Conservation (phyloP, 2,329 filamentous ascomycete species). For the Helotiales sp. region DNA sequence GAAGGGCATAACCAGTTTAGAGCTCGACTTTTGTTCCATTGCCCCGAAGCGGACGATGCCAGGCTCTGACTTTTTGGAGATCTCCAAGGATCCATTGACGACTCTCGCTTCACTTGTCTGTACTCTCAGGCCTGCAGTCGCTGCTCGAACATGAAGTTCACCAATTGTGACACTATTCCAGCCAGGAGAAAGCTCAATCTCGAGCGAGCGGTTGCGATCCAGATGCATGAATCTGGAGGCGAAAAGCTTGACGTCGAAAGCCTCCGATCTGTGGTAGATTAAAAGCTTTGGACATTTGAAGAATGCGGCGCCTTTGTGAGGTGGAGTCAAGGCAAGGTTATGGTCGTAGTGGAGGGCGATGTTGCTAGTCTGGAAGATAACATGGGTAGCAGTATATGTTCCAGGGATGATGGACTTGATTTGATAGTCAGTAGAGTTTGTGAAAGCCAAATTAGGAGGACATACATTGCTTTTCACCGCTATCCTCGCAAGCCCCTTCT, state of each 20-base stretch:
- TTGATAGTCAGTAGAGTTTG: slow-evolving; percentile 32
- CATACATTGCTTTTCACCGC: slow-evolving; percentile 47
- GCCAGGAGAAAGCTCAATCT: slow-evolving; percentile 71
- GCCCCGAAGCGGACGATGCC: slow-evolving; percentile 52
- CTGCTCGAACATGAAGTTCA: slow-evolving; percentile 62
- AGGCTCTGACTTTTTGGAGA: slow-evolving; percentile 52
- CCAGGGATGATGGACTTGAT: slow-evolving; percentile 65
- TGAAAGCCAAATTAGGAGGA: background rate
- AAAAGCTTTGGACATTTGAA: slow-evolving; percentile 62
- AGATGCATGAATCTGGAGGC: slow-evolving; percentile 74
- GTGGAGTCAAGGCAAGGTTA: slow-evolving; percentile 39
- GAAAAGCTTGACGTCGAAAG: slow-evolving; percentile 67
- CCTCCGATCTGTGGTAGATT: slow-evolving; percentile 70
- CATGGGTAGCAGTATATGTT: slow-evolving; percentile 71
- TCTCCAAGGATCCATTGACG: slow-evolving; percentile 42
- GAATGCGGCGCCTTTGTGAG: slow-evolving; percentile 38
- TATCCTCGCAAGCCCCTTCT: slow-evolving; percentile 47
- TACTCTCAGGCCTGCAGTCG: slow-evolving; percentile 65
- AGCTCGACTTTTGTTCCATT: slow-evolving; percentile 44
- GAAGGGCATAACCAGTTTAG: slow-evolving; percentile 74
- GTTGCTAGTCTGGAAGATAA: slow-evolving; percentile 65
- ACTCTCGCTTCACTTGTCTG: slow-evolving; percentile 60
- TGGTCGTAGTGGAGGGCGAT: slow-evolving; percentile 67
- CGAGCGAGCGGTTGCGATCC: slow-evolving; percentile 74
- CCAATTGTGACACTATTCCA: slow-evolving; percentile 67